phyloP scores from a whole-genome alignment of 345 rosid species.

The Rhizophora mangle region DNA sequence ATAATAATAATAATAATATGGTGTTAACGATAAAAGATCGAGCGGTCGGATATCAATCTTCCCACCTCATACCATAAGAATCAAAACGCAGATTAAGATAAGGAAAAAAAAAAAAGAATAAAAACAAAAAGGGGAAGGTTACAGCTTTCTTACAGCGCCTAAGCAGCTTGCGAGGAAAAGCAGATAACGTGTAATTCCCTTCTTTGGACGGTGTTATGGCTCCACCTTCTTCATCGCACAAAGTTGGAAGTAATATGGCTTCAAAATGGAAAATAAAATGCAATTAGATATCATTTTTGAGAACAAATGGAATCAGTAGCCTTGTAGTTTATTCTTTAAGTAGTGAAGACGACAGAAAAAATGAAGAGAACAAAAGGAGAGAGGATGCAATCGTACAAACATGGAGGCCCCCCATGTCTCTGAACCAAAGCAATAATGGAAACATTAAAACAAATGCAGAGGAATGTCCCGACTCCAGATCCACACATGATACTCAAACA shows the following conservation, averaged over 20 bases:
- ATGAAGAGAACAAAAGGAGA: conserved; percentile 3
- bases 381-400: not conserved
- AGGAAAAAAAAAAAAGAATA: not conserved
- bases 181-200: conserved; percentile 9
- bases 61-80: no score
- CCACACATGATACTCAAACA: not conserved
- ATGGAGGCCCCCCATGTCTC: conserved; percentile 14
- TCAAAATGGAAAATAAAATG: not conserved
- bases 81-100: not conserved
- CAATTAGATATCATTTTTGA: not conserved
- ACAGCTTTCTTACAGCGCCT: conserved; percentile 6
- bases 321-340: not conserved
- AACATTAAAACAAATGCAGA: conserved; percentile 10
- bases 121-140: not conserved
- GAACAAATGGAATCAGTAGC: not conserved
- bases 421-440: conserved; percentile 12
- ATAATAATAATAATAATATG: no score
- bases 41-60: no score
- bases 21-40: no score
- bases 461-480: conserved; percentile 10
- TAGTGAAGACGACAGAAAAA: conserved; percentile 10
- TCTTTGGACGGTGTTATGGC: conserved; percentile 5
- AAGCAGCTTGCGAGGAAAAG: conserved; percentile 53
- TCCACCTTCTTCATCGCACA: not conserved
- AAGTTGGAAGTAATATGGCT: conserved; percentile 7